Evolutionary conservation across 1,284 basidiomycete genomes (phyloP), one percentile per base, ranked within the genome.

Genomic region (Irpex lacteus): DNA sequence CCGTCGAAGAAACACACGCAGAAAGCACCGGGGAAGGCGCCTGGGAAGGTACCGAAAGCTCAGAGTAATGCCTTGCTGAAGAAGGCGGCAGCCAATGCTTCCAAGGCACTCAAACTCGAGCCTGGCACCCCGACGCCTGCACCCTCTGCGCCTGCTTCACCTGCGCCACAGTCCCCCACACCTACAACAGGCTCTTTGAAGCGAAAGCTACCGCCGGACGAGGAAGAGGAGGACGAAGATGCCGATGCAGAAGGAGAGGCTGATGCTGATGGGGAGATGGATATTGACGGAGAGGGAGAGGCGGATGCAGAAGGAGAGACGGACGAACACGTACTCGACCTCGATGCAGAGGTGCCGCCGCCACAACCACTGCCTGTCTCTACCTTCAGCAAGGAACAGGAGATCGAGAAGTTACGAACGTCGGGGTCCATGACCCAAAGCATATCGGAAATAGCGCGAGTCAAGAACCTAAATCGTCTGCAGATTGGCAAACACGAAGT

Each of bases 401-500:
- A 99, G 77, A 98, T 99, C 70, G 97, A 99, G 80, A 98, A 98
- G 78, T 85, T 99, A 15, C 90, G 98, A 40, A 98, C 96, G 15
- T 95, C 94, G 4, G 98, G 98, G 11, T 98, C 95, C 37, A 99
- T 99, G 97, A 99, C 97, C 0, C 98, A 99, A 79, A 95, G 94
- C 55, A 92, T 98, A 67, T 96, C 94, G 63, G 98, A 99, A 79
- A 91, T 99, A 66, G 93, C 97, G 13, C 88, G 98, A 50, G 98
- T 99, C 72, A 99, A 99, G 84, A 99, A 99, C 76, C 83, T 99
- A 69, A 98, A 99, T 79, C 90, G 93, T 68, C 85, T 99, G 56
- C 95, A 97, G 76, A 99, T 99, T 71, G 98, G 98, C 67, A 90
- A 89, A 76, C 90, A 97, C 79, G 95, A 98, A 79, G 92, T 99